Evolutionary conservation across 2,329 filamentous ascomycete species (phyloP).

Genomic region (Colletotrichum salicis): DNA sequence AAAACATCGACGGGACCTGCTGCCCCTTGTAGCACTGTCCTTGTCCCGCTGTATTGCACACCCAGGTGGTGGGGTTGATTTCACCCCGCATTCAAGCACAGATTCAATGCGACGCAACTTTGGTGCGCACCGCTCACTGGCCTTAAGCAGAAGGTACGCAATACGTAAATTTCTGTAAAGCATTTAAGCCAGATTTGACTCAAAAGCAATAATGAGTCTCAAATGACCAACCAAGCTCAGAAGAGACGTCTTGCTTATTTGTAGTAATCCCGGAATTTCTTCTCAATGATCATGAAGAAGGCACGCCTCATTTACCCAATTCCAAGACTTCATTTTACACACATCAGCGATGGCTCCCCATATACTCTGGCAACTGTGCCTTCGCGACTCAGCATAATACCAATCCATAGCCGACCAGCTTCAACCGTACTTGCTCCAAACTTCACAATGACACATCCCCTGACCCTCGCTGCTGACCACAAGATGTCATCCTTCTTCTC

Average conservation of each 20-base stretch:
- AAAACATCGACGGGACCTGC: background rate
- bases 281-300: background rate
- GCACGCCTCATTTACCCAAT: too few species aligned
- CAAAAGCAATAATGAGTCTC: background rate
- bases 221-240: background rate
- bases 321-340: conserved; percentile 55
- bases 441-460: conserved; percentile 90
- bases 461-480: conserved; percentile 84
- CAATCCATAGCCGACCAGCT: conserved; percentile 82
- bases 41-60: background rate
- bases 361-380: conserved; percentile 77
- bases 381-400: conserved; percentile 77
- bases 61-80: conserved; percentile 11
- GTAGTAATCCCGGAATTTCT: too few species aligned
- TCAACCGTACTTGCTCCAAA: conserved; percentile 87
- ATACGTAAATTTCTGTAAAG: background rate
- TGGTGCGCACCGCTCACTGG: background rate
- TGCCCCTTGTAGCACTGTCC: background rate
- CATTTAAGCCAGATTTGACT: background rate
- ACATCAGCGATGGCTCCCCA: conserved; percentile 84
- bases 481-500: conserved; percentile 72
- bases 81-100: conserved; percentile 12
- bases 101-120: background rate
- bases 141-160: background rate
- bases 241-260: background rate